Conservation (phyloP, 2,329 filamentous ascomycete genomes). For the Fusarium sp. region DNA sequence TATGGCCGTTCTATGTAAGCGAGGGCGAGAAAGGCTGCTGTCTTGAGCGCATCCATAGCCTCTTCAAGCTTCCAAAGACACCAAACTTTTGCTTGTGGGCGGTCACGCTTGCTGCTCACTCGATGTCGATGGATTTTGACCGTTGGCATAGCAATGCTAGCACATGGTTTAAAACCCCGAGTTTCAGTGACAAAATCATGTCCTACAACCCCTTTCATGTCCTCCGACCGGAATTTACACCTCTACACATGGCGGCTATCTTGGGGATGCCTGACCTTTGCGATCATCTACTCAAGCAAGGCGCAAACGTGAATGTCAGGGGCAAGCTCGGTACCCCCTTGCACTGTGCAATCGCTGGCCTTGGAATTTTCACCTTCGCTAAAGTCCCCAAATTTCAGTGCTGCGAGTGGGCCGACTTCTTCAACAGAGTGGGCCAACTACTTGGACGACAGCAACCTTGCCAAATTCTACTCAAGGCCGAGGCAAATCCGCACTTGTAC, state of each 20-base stretch:
- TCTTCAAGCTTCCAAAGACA: neutral
- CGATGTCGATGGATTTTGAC: no score
- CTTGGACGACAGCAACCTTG: neutral
- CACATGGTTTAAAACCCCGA: neutral
- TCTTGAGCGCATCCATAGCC: neutral
- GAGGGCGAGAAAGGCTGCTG: neutral
- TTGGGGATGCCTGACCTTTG: conserved; percentile 10
- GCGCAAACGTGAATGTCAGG: neutral
- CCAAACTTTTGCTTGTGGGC: neutral
- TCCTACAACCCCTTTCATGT: neutral
- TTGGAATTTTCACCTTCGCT: neutral
- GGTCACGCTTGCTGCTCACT: rapidly evolving
- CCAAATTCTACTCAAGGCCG: neutral
- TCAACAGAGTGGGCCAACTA: neutral
- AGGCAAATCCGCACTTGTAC: neutral
- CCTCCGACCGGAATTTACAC: neutral
- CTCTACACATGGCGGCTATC: conserved; percentile 21
- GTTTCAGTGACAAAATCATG: neutral
- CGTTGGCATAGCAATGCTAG: no score
- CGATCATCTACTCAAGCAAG: neutral
- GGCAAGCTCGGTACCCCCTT: conserved; percentile 6
- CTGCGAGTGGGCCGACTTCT: no score
- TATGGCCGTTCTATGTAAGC: neutral
- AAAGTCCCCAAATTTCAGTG: no score
- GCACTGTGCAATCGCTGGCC: conserved; percentile 6